Evolutionary conservation across 2,329 filamentous ascomycete genomes (phyloP).

Genomic region (Cladophialophora bantiana): DNA sequence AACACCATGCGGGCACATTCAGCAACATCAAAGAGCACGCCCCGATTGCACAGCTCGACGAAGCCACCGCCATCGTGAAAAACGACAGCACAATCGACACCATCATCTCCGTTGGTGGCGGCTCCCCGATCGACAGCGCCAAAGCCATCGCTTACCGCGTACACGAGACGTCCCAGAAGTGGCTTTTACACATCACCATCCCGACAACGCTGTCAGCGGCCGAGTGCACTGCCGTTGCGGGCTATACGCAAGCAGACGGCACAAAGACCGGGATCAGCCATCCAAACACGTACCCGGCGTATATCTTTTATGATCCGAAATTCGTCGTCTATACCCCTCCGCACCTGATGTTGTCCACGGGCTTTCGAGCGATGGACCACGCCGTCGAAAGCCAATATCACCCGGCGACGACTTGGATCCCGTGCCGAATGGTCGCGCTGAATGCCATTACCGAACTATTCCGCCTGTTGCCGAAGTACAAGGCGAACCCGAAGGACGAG

Average conservation of each 20-base stretch:
- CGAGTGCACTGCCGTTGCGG: constrained; percentile 62
- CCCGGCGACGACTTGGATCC: constrained; percentile 59
- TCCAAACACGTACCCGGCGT: constrained; percentile 39
- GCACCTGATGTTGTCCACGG: constrained; percentile 60
- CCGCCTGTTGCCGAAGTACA: constrained; percentile 56
- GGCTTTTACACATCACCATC: constrained; percentile 56
- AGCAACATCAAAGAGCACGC: constrained; percentile 63
- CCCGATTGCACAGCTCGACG: constrained; percentile 61
- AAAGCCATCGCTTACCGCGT: constrained; percentile 57
- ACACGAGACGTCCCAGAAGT: constrained; percentile 51
- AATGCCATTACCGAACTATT: constrained; percentile 58
- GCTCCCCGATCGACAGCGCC: constrained; percentile 61
- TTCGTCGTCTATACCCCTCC: constrained; percentile 61
- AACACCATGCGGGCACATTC: constrained; percentile 61
- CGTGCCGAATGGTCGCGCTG: constrained; percentile 55
- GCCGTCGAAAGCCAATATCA: constrained; percentile 63
- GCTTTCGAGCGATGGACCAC: constrained; percentile 62
- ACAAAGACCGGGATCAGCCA: constrained; percentile 55
- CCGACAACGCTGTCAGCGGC: constrained; percentile 60
- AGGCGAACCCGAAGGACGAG: constrained; percentile 47
- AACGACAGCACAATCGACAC: constrained; percentile 59
- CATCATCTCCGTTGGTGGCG: constrained; percentile 63
- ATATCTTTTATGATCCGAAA: constrained; percentile 56
- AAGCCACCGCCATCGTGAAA: constrained; percentile 57
- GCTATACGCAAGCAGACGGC: constrained; percentile 59